Evolutionary conservation across 352 stramenopile genomes (phyloP).

Genomic region (Phytopythium sindhum): DNA sequence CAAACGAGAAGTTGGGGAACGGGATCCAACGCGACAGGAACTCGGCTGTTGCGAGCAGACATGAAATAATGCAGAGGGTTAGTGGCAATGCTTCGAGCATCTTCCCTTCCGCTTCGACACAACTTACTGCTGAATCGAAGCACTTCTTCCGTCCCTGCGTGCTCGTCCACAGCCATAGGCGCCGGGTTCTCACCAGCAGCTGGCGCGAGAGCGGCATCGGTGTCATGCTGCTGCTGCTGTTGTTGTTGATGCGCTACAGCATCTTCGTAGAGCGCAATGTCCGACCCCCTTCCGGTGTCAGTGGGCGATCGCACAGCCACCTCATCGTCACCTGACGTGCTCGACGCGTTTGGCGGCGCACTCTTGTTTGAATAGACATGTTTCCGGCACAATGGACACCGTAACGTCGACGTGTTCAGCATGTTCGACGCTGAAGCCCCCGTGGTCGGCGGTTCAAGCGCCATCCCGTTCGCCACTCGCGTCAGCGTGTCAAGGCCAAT

Average conservation of each 20-base stretch:
- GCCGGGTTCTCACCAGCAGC: not conserved
- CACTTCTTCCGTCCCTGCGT: conserved; percentile 41
- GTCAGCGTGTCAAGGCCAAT: conserved; percentile 27
- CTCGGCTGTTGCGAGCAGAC: conserved; percentile 36
- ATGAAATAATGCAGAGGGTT: conserved; percentile 13
- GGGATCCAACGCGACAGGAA: conserved; percentile 69
- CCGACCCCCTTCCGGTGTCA: not conserved
- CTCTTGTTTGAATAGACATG: conserved; percentile 45
- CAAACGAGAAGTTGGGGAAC: conserved; percentile 72
- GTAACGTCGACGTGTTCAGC: conserved; percentile 23
- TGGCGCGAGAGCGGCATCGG: not conserved
- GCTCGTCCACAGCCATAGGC: not conserved
- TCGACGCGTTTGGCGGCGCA: conserved; percentile 6
- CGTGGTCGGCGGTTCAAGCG: conserved; percentile 19
- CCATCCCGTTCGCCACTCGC: conserved; percentile 29
- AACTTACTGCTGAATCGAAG: conserved; percentile 77
- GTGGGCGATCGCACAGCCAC: not conserved
- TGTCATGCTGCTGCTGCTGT: not conserved
- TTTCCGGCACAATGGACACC: conserved; percentile 63
- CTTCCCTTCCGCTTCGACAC: not conserved
- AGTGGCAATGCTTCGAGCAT: conserved; percentile 7
- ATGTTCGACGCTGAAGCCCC: not conserved
- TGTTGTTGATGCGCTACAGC: not conserved
- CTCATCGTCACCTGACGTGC: not conserved
- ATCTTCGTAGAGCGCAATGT: not conserved